phyloP scores from a whole-genome alignment of 2,329 filamentous ascomycete genomes.

The Alternaria consortialis region DNA sequence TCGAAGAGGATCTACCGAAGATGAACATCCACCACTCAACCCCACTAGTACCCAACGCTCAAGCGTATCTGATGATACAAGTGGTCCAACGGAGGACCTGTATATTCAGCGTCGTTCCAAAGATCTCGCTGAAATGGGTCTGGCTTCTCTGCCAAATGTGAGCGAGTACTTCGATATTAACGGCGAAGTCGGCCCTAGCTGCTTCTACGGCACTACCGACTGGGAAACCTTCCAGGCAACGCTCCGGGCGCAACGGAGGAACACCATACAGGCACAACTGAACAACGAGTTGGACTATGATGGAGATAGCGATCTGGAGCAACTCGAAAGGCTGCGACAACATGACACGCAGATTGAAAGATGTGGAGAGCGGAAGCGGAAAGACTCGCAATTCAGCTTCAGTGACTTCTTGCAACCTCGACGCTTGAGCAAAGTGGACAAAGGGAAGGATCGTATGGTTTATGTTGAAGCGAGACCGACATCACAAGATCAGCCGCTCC shows the following conservation, averaged over 20 bases:
- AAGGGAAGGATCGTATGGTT: slow-evolving; percentile 10
- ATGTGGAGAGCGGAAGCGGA: slow-evolving; percentile 2
- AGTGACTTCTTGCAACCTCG: slow-evolving; percentile 4
- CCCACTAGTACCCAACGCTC: not conserved
- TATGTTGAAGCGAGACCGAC: not conserved
- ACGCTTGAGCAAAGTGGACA: slow-evolving; percentile 10
- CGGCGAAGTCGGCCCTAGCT: slow-evolving; percentile 14
- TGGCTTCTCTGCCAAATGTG: slow-evolving; percentile 12
- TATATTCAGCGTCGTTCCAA: not conserved
- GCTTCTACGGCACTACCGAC: slow-evolving; percentile 16
- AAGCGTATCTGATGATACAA: not conserved
- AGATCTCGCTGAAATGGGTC: not conserved
- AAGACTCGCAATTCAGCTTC: slow-evolving; percentile 12
- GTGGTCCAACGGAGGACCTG: not conserved
- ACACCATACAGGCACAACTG: not conserved
- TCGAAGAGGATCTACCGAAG: slow-evolving; percentile 10
- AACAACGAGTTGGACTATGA: not conserved
- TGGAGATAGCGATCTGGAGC: slow-evolving; percentile 1
- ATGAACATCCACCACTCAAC: not conserved
- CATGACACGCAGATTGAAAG: not conserved
- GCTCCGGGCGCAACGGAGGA: slow-evolving; percentile 1
- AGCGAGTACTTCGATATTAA: slow-evolving; percentile 8
- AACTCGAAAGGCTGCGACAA: not conserved
- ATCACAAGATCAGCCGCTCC: not conserved
- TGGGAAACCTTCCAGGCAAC: slow-evolving; percentile 12